These are phyloP conservation scores for Berkeleyomyces rouxiae DNA, from an alignment of 2,329 filamentous ascomycete species.

Conservation along the genomic window DNA sequence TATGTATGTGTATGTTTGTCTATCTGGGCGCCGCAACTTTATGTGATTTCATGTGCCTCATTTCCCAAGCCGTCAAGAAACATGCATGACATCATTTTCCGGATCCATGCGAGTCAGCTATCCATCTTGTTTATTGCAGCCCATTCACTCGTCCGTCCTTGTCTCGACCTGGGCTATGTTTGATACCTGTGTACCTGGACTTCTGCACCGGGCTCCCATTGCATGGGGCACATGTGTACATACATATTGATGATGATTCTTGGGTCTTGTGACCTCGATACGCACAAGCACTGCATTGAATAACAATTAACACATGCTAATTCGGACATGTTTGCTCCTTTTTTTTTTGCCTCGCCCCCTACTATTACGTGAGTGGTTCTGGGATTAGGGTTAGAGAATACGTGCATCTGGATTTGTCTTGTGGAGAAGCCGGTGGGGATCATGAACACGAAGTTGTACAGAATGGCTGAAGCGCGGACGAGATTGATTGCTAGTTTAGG, in stretches of 20 bases:
- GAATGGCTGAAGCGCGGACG: not conserved
- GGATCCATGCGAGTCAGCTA: not conserved
- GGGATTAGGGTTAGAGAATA: not conserved
- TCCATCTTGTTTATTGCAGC: too few species aligned
- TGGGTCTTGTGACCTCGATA: not conserved
- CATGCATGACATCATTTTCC: not conserved
- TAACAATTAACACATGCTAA: not conserved
- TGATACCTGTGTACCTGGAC: too few species aligned
- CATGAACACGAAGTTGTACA: not conserved
- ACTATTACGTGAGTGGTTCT: not conserved
- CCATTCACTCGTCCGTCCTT: too few species aligned
- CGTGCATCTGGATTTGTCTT: not conserved
- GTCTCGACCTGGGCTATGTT: too few species aligned
- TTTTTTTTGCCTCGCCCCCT: not conserved
- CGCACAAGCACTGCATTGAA: not conserved
- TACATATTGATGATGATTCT: not conserved
- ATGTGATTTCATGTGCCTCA: too few species aligned
- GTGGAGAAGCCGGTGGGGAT: not conserved
- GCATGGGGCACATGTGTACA: not conserved
- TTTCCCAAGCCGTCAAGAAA: too few species aligned
- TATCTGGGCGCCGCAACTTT: too few species aligned
- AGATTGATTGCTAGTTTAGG: conserved; percentile 1
- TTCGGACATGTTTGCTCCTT: not conserved
- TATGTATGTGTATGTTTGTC: not conserved
- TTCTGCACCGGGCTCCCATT: too few species aligned